These are phyloP conservation scores for Globisporangium uncinulatum DNA, from an alignment of 352 stramenopile species.

Conservation along the genomic window DNA sequence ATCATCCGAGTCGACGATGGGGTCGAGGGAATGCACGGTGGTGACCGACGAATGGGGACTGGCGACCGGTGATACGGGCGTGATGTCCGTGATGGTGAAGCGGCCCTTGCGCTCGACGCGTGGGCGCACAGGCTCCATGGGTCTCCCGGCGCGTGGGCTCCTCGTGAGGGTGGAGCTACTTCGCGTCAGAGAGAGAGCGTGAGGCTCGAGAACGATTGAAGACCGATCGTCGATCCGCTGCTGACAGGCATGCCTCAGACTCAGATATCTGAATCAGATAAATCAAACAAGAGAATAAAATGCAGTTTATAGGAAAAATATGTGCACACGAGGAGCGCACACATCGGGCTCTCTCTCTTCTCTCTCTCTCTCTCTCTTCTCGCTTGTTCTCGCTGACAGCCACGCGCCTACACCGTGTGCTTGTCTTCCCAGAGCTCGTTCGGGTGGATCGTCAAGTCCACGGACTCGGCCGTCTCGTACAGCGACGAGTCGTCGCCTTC, in stretches of 20 bases:
- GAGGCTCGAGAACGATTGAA: background rate
- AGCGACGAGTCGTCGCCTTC: slow-evolving; percentile 62
- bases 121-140: slow-evolving; percentile 33
- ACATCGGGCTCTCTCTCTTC: background rate
- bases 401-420: slow-evolving; percentile 3
- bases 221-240: background rate
- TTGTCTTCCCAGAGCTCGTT: slow-evolving; percentile 66
- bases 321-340: background rate
- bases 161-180: no score
- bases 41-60: slow-evolving; percentile 1
- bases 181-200: no score
- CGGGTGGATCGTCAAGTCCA: slow-evolving; percentile 70
- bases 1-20: background rate
- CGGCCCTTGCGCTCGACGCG: slow-evolving; percentile 69
- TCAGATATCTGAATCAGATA: background rate
- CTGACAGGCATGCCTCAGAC: background rate
- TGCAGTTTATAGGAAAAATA: background rate
- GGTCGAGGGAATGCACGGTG: slow-evolving; percentile 8
- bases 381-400: background rate
- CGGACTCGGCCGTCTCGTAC: slow-evolving; percentile 61
- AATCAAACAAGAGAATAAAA: background rate
- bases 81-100: slow-evolving; percentile 82
- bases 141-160: background rate
- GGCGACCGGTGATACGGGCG: slow-evolving; percentile 46
- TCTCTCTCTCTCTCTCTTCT: background rate